Base-by-base conservation (phyloP, 2,329 filamentous ascomycete genomes). In the Exserohilum rostratum region DNA sequence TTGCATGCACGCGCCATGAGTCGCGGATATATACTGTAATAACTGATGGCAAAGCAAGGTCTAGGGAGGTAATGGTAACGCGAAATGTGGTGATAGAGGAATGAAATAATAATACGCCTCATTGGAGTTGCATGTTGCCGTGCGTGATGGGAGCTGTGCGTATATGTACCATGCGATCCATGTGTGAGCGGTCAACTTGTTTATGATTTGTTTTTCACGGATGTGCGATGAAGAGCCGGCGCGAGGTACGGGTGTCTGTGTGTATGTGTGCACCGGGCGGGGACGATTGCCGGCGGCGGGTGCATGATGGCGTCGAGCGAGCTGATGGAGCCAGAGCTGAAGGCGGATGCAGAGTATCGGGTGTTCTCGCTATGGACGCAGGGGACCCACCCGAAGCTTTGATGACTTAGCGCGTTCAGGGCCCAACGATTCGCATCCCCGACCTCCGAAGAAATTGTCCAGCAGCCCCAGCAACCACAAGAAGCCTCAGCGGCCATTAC, bases 11-110 rank as follows among this genome's bases (percentile, higher is more conserved):
- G 56, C 58, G 53, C 53, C 39, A 51, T 51, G 50, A 58, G 59
- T 52, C 50, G 59, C 59, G 50, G 50, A 57, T 65, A 64, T 63
- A 67, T 55, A 62, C 58, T 68, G 60, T 70, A 70, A 70, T 68
- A 67, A 50, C 52, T 57, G 52, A 54, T 39, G 50, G 56, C 46
- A 53, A 46, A 54, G 51, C 46, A 52, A 50, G 39, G 53, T 49
- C 46, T 51, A 56, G 57, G 57, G 64, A 38, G 53, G 52, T 66
- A 56, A 68, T 57, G 65, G 65, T 60, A 65, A 65, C 50, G 60
- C 49, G 60, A 65, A 44, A 47, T 44, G 49, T 55, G 42, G 52
- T 18, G 47, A 46, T 22, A 48, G 39, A n/a, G 34, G 39, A 53
- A 53, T 51, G 46, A 44, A 51, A 42, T 37, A 46, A 30, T 46